Conservation (phyloP, 805 yeast genomes). For the Candida incommunis region DNA sequence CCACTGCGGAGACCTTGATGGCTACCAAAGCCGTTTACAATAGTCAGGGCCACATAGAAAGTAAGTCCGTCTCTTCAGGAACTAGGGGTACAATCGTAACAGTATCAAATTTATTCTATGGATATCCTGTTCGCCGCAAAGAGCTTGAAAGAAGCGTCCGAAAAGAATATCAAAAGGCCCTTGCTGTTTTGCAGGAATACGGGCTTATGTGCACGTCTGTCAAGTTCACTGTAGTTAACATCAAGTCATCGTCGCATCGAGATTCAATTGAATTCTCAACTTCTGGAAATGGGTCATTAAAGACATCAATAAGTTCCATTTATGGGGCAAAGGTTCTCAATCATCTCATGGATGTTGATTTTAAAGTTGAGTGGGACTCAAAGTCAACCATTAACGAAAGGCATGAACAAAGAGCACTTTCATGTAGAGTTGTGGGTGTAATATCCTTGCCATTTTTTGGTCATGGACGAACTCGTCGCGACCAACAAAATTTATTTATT, state of each 20-base stretch:
- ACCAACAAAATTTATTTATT: constrained; percentile 61
- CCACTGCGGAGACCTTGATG: constrained; percentile 27
- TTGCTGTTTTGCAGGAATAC: constrained; percentile 51
- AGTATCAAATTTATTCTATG: constrained; percentile 45
- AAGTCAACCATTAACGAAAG: constrained; percentile 12
- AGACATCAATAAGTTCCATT: constrained; percentile 41
- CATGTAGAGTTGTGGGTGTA: constrained; percentile 34
- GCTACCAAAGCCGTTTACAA: constrained; percentile 45
- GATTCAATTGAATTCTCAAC: constrained; percentile 4
- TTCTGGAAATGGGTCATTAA: constrained; percentile 4
- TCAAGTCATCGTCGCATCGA: constrained; percentile 16
- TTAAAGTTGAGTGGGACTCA: constrained; percentile 13
- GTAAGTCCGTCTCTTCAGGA: constrained; percentile 30
- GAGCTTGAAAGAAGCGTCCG: constrained; percentile 54
- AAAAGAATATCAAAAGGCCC: constrained; percentile 59
- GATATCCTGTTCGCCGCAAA: constrained; percentile 69
- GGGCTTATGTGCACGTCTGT: constrained; percentile 44
- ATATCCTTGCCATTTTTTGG: constrained; percentile 74
- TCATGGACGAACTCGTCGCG: constrained; percentile 53
- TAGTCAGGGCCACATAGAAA: constrained; percentile 35
- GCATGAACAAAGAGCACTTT: constrained; percentile 12
- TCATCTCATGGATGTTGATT: constrained; percentile 39
- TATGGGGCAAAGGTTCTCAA: constrained; percentile 56
- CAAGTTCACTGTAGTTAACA: constrained; percentile 47
- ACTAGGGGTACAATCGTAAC: constrained; percentile 55